Evolutionary conservation across 148 eudicot species (phyloP).

Genomic region (Pouteria glomerata): DNA sequence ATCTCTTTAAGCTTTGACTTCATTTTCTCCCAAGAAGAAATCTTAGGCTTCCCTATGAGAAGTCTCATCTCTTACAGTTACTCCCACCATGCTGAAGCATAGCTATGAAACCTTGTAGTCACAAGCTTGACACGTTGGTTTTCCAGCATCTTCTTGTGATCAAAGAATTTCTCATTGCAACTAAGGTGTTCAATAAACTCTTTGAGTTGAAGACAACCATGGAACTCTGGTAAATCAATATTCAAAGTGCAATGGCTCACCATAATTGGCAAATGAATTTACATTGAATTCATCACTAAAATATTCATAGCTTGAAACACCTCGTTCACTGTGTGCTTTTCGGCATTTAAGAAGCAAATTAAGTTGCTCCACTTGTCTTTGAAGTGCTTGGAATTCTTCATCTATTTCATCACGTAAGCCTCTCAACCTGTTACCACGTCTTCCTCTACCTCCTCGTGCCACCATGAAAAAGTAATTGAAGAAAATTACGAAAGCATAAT

Average conservation of each 20-base stretch:
- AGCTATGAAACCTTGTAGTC: not conserved
- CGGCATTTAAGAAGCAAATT: not conserved
- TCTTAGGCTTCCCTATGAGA: not conserved
- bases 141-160: not conserved
- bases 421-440: not conserved
- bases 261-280: too few relatives aligned
- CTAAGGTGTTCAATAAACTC: too few relatives aligned
- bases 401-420: not conserved
- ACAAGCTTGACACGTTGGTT: not conserved
- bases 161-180: too few relatives aligned
- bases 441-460: not conserved
- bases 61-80: not conserved
- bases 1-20: not conserved
- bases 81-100: slow-evolving; percentile 1
- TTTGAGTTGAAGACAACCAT: too few relatives aligned
- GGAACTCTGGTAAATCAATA: too few relatives aligned
- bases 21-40: not conserved
- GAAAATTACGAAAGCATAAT: not conserved
- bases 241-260: too few relatives aligned
- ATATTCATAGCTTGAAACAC: not conserved
- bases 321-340: not conserved
- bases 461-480: not conserved
- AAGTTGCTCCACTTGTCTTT: not conserved
- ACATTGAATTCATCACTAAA: not conserved
- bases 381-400: not conserved